phyloP scores from a whole-genome alignment of 257 asterid genomes.

The Penstemon barbatus region DNA sequence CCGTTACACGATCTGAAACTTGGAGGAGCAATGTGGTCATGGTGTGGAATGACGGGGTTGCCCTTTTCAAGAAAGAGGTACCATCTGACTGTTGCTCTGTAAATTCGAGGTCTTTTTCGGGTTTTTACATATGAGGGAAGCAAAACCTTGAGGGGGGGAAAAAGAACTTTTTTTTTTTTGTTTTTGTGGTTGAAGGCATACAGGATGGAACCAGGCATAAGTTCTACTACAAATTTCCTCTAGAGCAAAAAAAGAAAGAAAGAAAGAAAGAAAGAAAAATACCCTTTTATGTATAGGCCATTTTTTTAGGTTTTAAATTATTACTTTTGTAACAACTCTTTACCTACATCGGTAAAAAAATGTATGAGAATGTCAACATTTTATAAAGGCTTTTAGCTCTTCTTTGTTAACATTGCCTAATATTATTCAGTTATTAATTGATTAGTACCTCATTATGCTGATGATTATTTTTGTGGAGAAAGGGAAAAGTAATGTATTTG shows the following conservation, averaged over 20 bases:
- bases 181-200: constrained; percentile 68
- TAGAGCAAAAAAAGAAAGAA: constrained; percentile 16
- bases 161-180: constrained; percentile 27
- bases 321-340: constrained; percentile 16
- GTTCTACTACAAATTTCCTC: constrained; percentile 30
- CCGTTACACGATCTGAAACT: constrained; percentile 12
- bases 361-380: not conserved
- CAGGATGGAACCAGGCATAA: constrained; percentile 89
- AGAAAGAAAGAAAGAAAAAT: constrained; percentile 14
- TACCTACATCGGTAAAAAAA: constrained; percentile 30
- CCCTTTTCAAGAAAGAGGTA: constrained; percentile 46
- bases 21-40: constrained; percentile 13
- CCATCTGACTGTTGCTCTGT: constrained; percentile 35
- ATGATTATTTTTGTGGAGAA: constrained; percentile 12
- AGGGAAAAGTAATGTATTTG: constrained; percentile 18
- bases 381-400: too few species aligned
- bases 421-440: constrained; percentile 3
- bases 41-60: constrained; percentile 42
- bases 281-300: constrained; percentile 19
- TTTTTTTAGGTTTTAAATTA: constrained; percentile 7
- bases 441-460: constrained; percentile 21
- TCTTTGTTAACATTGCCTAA: constrained; percentile 30
- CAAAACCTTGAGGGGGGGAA: constrained; percentile 28
- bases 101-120: constrained; percentile 46
- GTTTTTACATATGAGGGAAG: constrained; percentile 42